Evolutionary conservation across 2,329 filamentous ascomycete species (phyloP).

Genomic region (Ceratocystis lukuohia): DNA sequence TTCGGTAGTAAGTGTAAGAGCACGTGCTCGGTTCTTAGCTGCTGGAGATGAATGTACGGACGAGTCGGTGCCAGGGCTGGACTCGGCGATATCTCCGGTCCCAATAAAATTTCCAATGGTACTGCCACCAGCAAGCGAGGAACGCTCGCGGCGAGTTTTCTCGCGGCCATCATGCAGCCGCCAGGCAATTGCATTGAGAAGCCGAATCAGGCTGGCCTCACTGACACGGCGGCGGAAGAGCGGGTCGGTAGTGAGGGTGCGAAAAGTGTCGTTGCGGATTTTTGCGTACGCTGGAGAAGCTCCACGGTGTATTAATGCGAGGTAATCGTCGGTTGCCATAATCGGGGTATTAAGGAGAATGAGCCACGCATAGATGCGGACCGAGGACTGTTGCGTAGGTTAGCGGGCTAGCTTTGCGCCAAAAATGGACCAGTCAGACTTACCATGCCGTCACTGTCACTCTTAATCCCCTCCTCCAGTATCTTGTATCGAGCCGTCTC

Average conservation of each 20-base stretch:
- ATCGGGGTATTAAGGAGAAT: constrained; percentile 81
- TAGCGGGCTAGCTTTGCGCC: neutral
- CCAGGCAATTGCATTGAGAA: constrained; percentile 93
- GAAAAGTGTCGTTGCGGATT: constrained; percentile 96
- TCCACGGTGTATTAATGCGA: constrained; percentile 79
- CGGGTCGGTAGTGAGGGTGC: constrained; percentile 91
- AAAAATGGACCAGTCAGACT: constrained; percentile 21
- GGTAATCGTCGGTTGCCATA: constrained; percentile 74
- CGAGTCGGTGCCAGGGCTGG: constrained; percentile 9
- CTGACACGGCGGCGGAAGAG: constrained; percentile 90
- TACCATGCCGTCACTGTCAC: constrained; percentile 72
- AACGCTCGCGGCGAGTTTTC: constrained; percentile 29
- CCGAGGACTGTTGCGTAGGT: constrained; percentile 51
- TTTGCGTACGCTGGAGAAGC: constrained; percentile 92
- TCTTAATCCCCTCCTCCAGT: constrained; percentile 61
- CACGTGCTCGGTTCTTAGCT: constrained; percentile 40
- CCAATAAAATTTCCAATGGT: constrained; percentile 25
- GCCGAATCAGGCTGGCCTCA: constrained; percentile 83
- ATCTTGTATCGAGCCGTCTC: constrained; percentile 62
- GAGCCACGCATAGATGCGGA: constrained; percentile 92
- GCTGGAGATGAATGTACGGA: constrained; percentile 21
- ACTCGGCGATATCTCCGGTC: constrained; percentile 22
- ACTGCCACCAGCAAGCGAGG: constrained; percentile 19
- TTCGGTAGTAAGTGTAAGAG: constrained; percentile 48
- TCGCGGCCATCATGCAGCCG: constrained; percentile 67